Conservation (phyloP, 352 stramenopile species). For the Globisporangium viniferum region DNA sequence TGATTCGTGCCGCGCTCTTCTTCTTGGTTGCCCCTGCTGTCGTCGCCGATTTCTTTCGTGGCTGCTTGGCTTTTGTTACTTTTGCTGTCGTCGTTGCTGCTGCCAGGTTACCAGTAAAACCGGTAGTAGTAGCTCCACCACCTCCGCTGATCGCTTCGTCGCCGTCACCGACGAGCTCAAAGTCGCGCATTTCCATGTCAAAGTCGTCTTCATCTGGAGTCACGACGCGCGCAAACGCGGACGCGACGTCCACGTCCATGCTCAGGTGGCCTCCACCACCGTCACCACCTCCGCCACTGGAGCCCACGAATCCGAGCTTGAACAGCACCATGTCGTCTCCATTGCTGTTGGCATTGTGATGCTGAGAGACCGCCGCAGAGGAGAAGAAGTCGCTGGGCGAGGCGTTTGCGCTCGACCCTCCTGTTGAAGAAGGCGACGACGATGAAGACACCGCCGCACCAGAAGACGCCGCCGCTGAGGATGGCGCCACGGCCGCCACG, state of each 20-base stretch:
- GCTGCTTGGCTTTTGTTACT: not conserved
- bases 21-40: not conserved
- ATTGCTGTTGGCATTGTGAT: conserved; percentile 1
- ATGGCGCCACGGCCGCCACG: not conserved
- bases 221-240: conserved; percentile 19
- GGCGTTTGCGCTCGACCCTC: not conserved
- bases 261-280: conserved; percentile 18
- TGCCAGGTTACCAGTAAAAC: not conserved
- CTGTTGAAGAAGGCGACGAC: not conserved
- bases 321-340: not conserved
- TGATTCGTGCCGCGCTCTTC: not conserved
- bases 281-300: not conserved
- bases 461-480: not conserved
- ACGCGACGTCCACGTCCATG: conserved; percentile 17
- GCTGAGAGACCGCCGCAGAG: not conserved
- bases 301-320: conserved; percentile 4
- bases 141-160: not conserved
- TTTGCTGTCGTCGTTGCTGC: not conserved
- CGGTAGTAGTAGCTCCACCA: not conserved
- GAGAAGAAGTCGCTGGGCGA: not conserved
- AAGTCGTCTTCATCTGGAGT: conserved; percentile 18
- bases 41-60: not conserved
- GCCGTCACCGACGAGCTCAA: not conserved
- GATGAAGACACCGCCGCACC: not conserved
- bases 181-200: conserved; percentile 13